A percentile compares a stretch with the other conserved stretches of the same genome.
These are phyloP conservation scores for Yarrowia sp. DNA, from an alignment of 805 yeast species.

Conservation along the genomic window DNA sequence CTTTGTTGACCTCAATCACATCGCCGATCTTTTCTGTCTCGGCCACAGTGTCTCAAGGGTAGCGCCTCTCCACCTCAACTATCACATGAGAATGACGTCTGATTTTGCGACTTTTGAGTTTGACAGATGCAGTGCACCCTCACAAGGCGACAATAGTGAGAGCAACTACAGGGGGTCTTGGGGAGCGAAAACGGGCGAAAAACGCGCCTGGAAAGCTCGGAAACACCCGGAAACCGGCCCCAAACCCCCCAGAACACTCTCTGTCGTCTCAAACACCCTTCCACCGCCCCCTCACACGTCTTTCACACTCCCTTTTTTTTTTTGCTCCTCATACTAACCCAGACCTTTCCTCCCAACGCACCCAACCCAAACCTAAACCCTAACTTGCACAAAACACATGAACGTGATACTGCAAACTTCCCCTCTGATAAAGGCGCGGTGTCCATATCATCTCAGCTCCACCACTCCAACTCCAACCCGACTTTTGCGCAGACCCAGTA, in stretches of 20 bases:
- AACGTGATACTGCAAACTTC: constrained; percentile 25
- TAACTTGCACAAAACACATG: constrained; percentile 24
- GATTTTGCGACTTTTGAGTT: constrained; percentile 15
- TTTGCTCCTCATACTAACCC: constrained; percentile 3
- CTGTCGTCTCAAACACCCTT: too few species aligned
- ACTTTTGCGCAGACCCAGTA: constrained; percentile 5
- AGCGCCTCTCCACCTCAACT: constrained; percentile 21
- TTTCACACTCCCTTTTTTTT: neutral
- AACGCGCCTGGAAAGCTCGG: too few species aligned
- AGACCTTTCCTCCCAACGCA: constrained; percentile 26
- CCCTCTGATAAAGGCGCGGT: constrained; percentile 24
- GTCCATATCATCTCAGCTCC: neutral
- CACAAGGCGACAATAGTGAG: neutral
- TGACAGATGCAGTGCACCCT: neutral
- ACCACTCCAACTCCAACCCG: constrained; percentile 1
- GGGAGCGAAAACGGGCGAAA: too few species aligned
- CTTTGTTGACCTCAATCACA: too few species aligned
- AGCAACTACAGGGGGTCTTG: neutral
- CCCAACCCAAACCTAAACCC: constrained; percentile 25
- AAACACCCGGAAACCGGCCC: too few species aligned
- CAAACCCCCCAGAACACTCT: too few species aligned
- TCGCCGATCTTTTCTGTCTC: neutral
- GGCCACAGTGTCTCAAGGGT: neutral
- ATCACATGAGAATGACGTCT: constrained; percentile 25
- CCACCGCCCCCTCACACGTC: neutral